Conservation (phyloP, 305 asterid genomes). For the Solanum hybrid region DNA sequence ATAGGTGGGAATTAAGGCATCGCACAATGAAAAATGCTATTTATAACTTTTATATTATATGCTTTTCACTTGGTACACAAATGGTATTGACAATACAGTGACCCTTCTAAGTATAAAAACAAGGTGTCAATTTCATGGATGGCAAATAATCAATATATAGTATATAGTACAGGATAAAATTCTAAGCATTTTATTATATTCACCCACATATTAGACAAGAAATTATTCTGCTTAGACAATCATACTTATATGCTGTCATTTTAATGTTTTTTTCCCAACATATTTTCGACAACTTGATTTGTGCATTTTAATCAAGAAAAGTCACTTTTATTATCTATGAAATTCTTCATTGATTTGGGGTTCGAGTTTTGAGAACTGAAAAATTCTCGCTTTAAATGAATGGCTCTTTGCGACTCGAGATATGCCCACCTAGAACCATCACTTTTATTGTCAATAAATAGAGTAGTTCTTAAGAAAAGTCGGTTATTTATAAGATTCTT, state of each 20-base stretch:
- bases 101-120: background rate
- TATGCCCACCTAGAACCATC: background rate
- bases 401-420: accelerated
- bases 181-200: background rate
- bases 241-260: background rate
- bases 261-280: background rate
- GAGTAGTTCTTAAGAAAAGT: background rate
- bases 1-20: slow-evolving; percentile 1
- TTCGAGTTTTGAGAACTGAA: background rate
- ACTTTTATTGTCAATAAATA: background rate
- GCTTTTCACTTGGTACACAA: slow-evolving; percentile 8
- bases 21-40: background rate
- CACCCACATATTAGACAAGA: background rate
- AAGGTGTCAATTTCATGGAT: background rate
- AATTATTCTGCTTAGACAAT: background rate
- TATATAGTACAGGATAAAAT: background rate
- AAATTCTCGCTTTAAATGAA: background rate
- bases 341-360: background rate
- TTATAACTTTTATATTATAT: background rate
- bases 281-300: background rate
- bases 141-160: background rate
- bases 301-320: background rate
- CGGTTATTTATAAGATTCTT: background rate
- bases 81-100: background rate
- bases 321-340: background rate